Percentiles rank a stretch among this genome's conserved stretches.
Evolutionary conservation across 164 flowering plant genomes (phyloP).

Genomic region (Piper longum): DNA sequence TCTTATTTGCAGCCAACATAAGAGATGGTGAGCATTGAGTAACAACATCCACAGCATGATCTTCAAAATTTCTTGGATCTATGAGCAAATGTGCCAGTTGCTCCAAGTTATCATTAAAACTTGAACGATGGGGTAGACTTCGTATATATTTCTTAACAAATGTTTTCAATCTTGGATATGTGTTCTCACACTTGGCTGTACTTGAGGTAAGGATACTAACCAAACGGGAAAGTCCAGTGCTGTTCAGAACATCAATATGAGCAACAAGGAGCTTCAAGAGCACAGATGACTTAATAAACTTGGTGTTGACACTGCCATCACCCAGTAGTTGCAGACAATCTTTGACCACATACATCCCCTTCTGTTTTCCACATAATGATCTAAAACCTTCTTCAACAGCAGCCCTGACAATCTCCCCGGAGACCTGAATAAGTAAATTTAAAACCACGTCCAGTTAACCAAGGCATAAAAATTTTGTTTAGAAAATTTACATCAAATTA

Average conservation of each 20-base stretch:
- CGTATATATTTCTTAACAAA: slow-evolving; percentile 26
- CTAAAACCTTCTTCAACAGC: slow-evolving; percentile 36
- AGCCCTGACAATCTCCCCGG: slow-evolving; percentile 30
- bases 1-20: slow-evolving; percentile 23
- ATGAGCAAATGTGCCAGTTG: slow-evolving; percentile 23
- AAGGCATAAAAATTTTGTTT: background rate
- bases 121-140: slow-evolving; percentile 5
- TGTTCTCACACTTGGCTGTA: slow-evolving; percentile 31
- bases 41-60: slow-evolving; percentile 5
- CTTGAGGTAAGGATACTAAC: slow-evolving; percentile 28
- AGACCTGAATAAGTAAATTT: slow-evolving; percentile 25
- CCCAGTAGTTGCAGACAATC: slow-evolving; percentile 15
- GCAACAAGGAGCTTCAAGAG: slow-evolving; percentile 12
- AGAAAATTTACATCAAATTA: background rate
- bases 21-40: slow-evolving; percentile 13
- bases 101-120: slow-evolving; percentile 1
- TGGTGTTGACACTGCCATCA: background rate
- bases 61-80: slow-evolving; percentile 29
- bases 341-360: slow-evolving; percentile 9
- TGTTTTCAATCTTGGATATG: slow-evolving; percentile 37
- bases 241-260: slow-evolving; percentile 38
- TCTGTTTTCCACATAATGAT: slow-evolving; percentile 10
- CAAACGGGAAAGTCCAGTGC: slow-evolving; percentile 39
- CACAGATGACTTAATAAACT: background rate
- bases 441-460: background rate